Evolutionary conservation across 2,329 filamentous ascomycete genomes (phyloP).

Genomic region (Didymella sp.): DNA sequence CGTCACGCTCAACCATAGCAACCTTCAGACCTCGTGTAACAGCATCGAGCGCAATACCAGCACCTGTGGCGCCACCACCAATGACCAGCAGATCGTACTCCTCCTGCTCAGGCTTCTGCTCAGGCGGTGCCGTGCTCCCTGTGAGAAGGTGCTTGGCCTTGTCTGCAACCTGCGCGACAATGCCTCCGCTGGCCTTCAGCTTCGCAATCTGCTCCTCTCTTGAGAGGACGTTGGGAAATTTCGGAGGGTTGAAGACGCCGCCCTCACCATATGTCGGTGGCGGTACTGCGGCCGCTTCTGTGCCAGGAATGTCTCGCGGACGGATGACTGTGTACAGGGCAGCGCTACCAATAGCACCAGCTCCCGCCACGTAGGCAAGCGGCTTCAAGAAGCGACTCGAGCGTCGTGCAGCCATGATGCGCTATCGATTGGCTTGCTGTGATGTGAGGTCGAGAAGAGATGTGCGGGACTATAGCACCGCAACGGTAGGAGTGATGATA

Average conservation of each 20-base stretch:
- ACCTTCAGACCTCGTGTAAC: conserved; percentile 80
- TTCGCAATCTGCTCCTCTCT: conserved; percentile 70
- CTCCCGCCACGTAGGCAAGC: conserved; percentile 65
- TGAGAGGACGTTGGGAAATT: conserved; percentile 68
- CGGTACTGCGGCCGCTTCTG: conserved; percentile 71
- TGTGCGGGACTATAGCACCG: conserved; percentile 5
- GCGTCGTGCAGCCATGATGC: conserved; percentile 45
- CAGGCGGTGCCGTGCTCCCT: conserved; percentile 33
- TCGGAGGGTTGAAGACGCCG: conserved; percentile 70
- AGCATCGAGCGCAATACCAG: conserved; percentile 82
- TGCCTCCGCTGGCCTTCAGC: conserved; percentile 61
- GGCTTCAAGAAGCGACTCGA: conserved; percentile 61
- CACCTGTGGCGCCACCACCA: conserved; percentile 79
- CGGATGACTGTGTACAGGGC: conserved; percentile 70
- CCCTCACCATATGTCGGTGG: conserved; percentile 73
- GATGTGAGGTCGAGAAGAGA: conserved; percentile 4
- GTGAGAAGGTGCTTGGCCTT: conserved; percentile 54
- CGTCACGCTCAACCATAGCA: conserved; percentile 80
- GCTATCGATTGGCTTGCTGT: conserved; percentile 20
- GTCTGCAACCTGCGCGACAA: conserved; percentile 34
- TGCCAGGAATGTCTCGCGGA: conserved; percentile 74
- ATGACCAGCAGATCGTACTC: conserved; percentile 81
- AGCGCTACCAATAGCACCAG: conserved; percentile 61
- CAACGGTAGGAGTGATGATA: background rate
- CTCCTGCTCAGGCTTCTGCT: conserved; percentile 52